Evolutionary conservation across 306 rosid genomes (phyloP).

Genomic region (Trichosanthes cucumerina): DNA sequence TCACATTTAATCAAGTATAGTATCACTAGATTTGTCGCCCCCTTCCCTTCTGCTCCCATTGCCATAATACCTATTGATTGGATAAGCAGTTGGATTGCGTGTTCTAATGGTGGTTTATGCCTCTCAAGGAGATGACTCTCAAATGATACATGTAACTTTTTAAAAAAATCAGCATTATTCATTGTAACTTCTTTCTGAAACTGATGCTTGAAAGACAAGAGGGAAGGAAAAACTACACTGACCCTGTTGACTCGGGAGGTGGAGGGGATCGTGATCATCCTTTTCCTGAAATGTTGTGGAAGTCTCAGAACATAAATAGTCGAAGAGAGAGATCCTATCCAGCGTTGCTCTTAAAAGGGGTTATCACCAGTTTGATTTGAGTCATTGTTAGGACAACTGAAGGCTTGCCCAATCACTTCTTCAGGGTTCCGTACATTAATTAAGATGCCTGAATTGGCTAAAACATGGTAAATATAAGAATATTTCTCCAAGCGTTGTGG

Average conservation of each 20-base stretch:
- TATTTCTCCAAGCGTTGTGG: background rate
- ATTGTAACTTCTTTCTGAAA: background rate
- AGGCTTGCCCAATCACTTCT: background rate
- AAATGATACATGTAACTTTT: background rate
- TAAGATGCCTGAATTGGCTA: background rate
- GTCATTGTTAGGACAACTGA: background rate
- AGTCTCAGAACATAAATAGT: background rate
- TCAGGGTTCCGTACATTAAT: background rate
- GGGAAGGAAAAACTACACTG: background rate
- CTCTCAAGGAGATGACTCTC: background rate
- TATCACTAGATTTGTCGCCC: background rate
- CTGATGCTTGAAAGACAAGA: background rate
- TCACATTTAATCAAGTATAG: background rate
- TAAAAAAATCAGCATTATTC: background rate
- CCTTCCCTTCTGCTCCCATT: background rate
- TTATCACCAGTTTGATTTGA: background rate
- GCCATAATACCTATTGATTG: background rate
- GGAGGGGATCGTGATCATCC: background rate
- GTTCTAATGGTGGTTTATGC: background rate
- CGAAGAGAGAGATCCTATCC: background rate
- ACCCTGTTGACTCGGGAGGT: background rate
- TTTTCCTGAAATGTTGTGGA: background rate
- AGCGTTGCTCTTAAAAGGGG: background rate
- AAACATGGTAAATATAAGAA: background rate
- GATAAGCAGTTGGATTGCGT: background rate